Base-by-base conservation (phyloP, 23 red algal genomes). In the Porphyridium purpureum region DNA sequence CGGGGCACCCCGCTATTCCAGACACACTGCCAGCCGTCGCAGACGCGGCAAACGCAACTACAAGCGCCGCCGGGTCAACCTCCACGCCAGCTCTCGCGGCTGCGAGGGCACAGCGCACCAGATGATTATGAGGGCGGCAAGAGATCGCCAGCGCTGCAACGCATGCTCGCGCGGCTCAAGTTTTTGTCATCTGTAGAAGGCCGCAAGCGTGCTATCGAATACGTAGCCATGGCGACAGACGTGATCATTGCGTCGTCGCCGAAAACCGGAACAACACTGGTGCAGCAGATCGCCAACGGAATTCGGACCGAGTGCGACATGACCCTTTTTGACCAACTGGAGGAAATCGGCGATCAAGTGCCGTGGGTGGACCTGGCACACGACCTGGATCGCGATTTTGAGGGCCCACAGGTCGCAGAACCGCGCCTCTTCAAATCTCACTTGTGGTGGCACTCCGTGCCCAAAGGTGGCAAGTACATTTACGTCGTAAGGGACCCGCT, bases 381-480 rank as follows among this genome's bases (percentile, higher is more conserved):
- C 38, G 38, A 44, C 38, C 11, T 44, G 11, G 11, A 44, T 11
- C 11, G 11, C 38, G 38, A 44, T 44, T 17, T 17, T 11, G 17
- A 44, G 11, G 38, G 17, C 38, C 11, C 11, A 17, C 38, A 44
- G 17, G 17, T 44, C 17, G 38, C 38, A 44, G 38, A 44, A 17
- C 38, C 38, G 38, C 38, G 38, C 38, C 38, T 44, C 38, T 44
- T 44, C 38, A 44, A 44, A 44, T 11, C 38, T 11, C 38, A 44
- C 17, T 11, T 17, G 17, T 44, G 38, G 38, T 17, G 17, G 11
- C 11, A 44, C 17, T 17, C 11, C 38, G 17, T 44, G 11, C 38
- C 38, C 17, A 44, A 44, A 44, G 38, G 38, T 44, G 38, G 11
- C 17, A 11, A 17, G 11, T 44, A 44, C 17, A 44, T 44, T 44